Percentiles rank a stretch among this genome's conserved stretches.
Conservation (phyloP, 495 filamentous ascomycete species). For the Xylaria longipes region DNA sequence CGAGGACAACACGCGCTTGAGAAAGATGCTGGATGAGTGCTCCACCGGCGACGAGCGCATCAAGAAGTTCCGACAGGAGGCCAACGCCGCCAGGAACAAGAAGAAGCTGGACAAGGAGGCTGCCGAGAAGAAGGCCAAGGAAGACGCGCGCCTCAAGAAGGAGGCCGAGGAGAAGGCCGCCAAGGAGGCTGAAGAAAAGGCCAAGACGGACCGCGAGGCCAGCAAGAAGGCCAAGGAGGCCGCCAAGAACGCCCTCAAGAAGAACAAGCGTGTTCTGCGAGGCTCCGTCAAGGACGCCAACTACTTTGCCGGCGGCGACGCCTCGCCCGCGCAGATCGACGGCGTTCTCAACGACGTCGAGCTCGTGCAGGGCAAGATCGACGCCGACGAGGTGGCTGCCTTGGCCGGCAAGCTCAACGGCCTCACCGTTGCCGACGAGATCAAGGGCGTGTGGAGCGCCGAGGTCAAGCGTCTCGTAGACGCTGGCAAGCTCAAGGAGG, state of each 20-base stretch:
- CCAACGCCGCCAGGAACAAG: conserved; percentile 91
- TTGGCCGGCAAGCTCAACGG: conserved; percentile 78
- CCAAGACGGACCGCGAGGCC: conserved; percentile 79
- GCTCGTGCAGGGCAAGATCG: conserved; percentile 85
- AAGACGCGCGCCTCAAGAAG: conserved; percentile 78
- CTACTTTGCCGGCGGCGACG: conserved; percentile 77
- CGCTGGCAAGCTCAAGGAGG: conserved; percentile 83
- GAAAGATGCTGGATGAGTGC: conserved; percentile 85
- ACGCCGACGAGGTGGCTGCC: conserved; percentile 82
- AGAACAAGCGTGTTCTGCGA: conserved; percentile 97
- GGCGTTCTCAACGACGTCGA: conserved; percentile 85
- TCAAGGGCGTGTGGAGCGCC: conserved; percentile 68
- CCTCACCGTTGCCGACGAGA: conserved; percentile 71
- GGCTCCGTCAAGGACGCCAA: conserved; percentile 93
- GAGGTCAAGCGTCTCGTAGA: conserved; percentile 76
- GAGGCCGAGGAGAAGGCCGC: conserved; percentile 77
- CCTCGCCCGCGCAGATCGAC: conserved; percentile 77
- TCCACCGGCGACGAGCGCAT: conserved; percentile 88
- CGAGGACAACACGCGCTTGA: conserved; percentile 89
- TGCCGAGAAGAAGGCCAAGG: conserved; percentile 80
- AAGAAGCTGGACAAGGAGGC: conserved; percentile 90
- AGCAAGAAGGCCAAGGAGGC: conserved; percentile 98
- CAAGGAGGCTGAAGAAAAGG: conserved; percentile 84
- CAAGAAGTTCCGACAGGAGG: conserved; percentile 92
- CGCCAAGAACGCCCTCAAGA: conserved; percentile 97